Base-by-base conservation (phyloP, 345 rosid genomes). In the Gossypium herbaceum region DNA sequence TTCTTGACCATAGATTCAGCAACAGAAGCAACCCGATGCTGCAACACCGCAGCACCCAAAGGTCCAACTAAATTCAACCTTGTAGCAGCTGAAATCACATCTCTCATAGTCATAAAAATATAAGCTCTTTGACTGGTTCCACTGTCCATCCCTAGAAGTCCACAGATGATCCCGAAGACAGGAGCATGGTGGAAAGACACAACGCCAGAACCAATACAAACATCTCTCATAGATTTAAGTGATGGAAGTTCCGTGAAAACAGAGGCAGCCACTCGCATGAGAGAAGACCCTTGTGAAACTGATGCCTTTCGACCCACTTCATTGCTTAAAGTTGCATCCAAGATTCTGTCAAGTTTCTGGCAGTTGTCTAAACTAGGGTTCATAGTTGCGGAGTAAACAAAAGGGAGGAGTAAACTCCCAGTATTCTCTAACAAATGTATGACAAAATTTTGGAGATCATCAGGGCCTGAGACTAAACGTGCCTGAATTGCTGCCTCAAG, bases 401-500 rank as follows among this genome's bases (percentile, higher is more conserved):
- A 58, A 58, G 62, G 34, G 62, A 58, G 17, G 92, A 75, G 84
- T 79, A 91, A 85, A 77, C 92, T 89, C 3, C 86, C 94, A 0
- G 97, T 86, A 77, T 89, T 94, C 72, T 89, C 93, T 76, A 94
- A 71, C 29, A 88, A 55, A 54, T 88, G 87, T 67, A 81, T 60
- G 47, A 85, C 78, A 61, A 82, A 85, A 27, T 84, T 73, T 69
- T 71, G 84, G 13, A 92, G 84, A 71, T 88, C 90, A 71, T 81
- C 85, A 12, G 84, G 88, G 74, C 78, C 45, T 20, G 84, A 77
- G 65, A 94, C 61, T 6, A 88, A 56, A 2, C 85, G 88, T 2
- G 97, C 85, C 75, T 91, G 97, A 57, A 91, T 76, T 22, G 94
- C 94, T 29, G 97, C 92, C 85, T 94, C 97, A 1, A 94, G 88